Evolutionary conservation across 2,329 filamentous ascomycete genomes (phyloP).

Genomic region (Fusarium redolens): DNA sequence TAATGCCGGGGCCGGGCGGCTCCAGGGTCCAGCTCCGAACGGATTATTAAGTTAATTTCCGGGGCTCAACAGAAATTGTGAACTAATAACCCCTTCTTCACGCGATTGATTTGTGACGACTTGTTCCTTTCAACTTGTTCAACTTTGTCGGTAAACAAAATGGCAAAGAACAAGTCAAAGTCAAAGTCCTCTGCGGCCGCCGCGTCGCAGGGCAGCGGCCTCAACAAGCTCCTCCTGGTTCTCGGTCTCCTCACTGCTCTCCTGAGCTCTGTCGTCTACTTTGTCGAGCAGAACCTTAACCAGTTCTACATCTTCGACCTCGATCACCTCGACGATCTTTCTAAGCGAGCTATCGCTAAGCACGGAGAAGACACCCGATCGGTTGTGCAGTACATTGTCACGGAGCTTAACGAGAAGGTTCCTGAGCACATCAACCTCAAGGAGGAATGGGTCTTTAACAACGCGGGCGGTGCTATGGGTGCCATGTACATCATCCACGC

Average conservation of each 20-base stretch:
- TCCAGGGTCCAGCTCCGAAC: conserved; percentile 26
- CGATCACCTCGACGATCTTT: conserved; percentile 74
- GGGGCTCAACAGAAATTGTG: conserved; percentile 30
- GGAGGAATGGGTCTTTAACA: conserved; percentile 93
- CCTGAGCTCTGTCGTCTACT: conserved; percentile 64
- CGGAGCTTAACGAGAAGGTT: conserved; percentile 68
- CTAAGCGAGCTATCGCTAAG: conserved; percentile 70
- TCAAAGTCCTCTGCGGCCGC: conserved; percentile 34
- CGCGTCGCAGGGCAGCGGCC: conserved; percentile 41
- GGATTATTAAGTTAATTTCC: conserved; percentile 33
- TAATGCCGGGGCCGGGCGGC: conserved; percentile 37
- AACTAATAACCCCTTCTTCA: conserved; percentile 2
- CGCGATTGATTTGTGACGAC: background rate
- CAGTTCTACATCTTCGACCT: conserved; percentile 81
- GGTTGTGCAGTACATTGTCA: conserved; percentile 76
- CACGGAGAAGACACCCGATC: conserved; percentile 81
- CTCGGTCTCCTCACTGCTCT: conserved; percentile 66
- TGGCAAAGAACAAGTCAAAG: conserved; percentile 35
- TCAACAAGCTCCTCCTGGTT: conserved; percentile 58
- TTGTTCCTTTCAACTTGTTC: background rate
- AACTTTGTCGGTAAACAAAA: conserved; percentile 17
- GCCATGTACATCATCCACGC: conserved; percentile 92
- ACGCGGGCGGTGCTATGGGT: conserved; percentile 91
- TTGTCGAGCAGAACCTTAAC: conserved; percentile 68
- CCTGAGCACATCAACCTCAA: conserved; percentile 71